Conservation (phyloP, 202 grass and related monocot species). For the Sporobolus alterniflorus region DNA sequence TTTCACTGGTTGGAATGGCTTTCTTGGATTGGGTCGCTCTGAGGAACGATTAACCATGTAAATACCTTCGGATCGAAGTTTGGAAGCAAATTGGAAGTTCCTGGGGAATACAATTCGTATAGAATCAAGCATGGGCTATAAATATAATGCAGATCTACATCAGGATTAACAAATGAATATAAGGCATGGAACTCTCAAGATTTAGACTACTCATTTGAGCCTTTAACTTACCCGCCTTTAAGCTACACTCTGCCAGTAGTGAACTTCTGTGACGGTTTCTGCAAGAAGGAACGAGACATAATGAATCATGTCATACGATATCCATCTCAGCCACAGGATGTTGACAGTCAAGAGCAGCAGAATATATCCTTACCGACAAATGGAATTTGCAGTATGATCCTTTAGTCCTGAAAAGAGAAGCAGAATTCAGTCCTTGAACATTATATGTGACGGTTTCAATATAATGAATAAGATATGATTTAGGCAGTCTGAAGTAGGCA, state of each 20-base stretch:
- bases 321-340: conserved; percentile 21
- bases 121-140: conserved; percentile 14
- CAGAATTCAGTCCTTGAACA: conserved; percentile 6
- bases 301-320: conserved; percentile 13
- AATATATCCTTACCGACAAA: conserved; percentile 63
- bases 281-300: conserved; percentile 31
- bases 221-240: conserved; percentile 87
- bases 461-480: not conserved
- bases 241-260: conserved; percentile 83
- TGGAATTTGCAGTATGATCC: conserved; percentile 90
- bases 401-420: conserved; percentile 59
- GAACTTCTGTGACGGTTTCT: conserved; percentile 81
- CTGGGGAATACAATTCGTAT: conserved; percentile 31
- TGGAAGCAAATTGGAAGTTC: conserved; percentile 74
- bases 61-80: conserved; percentile 71
- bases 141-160: not conserved
- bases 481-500: not conserved
- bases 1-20: conserved; percentile 71
- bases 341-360: not conserved
- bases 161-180: not conserved
- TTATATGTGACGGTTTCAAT: not conserved
- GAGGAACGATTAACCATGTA: conserved; percentile 77
- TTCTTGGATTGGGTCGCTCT: conserved; percentile 51
- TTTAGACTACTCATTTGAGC: not conserved
- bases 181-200: not conserved